Percentiles rank a stretch among this genome's conserved stretches.
Conservation (phyloP, 2,329 filamentous ascomycete genomes). For the Penicillium sp. region DNA sequence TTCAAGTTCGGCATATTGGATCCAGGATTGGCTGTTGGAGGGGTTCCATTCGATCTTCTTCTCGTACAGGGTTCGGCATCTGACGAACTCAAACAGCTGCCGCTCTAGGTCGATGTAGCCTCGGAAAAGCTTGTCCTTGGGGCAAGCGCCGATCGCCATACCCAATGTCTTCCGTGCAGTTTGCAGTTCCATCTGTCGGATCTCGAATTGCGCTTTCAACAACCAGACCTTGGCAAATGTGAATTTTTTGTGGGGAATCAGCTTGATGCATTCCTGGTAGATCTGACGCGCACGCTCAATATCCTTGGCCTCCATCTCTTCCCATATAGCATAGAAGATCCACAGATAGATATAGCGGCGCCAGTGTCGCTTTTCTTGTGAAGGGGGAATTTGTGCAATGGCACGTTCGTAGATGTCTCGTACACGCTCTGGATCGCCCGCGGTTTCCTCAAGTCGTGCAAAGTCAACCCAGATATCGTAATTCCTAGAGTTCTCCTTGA, state of each 20-base stretch:
- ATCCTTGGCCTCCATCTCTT: constrained; percentile 84
- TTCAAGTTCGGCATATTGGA: constrained; percentile 92
- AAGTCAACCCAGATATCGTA: constrained; percentile 99
- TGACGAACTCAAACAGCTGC: constrained; percentile 88
- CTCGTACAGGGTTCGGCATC: constrained; percentile 87
- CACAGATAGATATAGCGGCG: constrained; percentile 95
- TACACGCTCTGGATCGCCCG: constrained; percentile 77
- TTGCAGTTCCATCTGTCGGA: constrained; percentile 79
- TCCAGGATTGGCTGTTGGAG: constrained; percentile 90
- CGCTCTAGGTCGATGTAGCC: constrained; percentile 92
- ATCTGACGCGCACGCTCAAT: constrained; percentile 78
- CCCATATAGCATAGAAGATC: constrained; percentile 96
- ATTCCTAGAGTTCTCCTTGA: constrained; percentile 92
- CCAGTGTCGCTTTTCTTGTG: constrained; percentile 97
- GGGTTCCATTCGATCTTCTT: constrained; percentile 94
- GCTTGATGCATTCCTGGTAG: constrained; percentile 80
- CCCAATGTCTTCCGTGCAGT: constrained; percentile 86
- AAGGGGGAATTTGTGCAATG: constrained; percentile 91
- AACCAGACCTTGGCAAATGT: constrained; percentile 98
- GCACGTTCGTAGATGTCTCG: constrained; percentile 94
- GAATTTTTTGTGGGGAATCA: constrained; percentile 94
- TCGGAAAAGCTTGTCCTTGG: constrained; percentile 92
- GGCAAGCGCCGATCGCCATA: constrained; percentile 87
- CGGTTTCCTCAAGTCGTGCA: constrained; percentile 82
- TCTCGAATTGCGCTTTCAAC: constrained; percentile 87